Percentiles rank a stretch among this genome's conserved stretches.
phyloP scores from a whole-genome alignment of 257 asterid genomes.

The Voacanga thouarsii region DNA sequence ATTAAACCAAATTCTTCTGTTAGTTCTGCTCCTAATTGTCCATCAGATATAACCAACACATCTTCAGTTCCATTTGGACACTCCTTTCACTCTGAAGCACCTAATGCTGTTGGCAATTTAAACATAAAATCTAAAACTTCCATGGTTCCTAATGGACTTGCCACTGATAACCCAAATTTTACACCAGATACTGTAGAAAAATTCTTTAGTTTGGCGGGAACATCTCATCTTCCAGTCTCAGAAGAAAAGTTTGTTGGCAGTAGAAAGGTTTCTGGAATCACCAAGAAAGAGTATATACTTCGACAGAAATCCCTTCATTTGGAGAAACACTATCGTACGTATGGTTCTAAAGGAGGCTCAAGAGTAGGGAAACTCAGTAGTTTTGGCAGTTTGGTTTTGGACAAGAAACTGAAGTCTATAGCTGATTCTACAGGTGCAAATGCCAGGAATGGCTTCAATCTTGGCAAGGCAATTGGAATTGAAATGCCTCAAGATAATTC shows the following conservation, averaged over 20 bases:
- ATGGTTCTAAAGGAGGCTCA: conserved; percentile 58
- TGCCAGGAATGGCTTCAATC: conserved; percentile 47
- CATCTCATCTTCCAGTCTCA: conserved; percentile 35
- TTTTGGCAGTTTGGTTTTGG: conserved; percentile 67
- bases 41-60: conserved; percentile 29
- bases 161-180: conserved; percentile 42
- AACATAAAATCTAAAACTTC: conserved; percentile 36
- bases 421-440: conserved; percentile 54
- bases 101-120: conserved; percentile 26
- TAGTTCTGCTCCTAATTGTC: conserved; percentile 38
- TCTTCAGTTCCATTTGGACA: conserved; percentile 36
- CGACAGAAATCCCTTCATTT: conserved; percentile 70
- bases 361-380: conserved; percentile 52
- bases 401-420: conserved; percentile 68
- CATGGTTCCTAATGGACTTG: conserved; percentile 30
- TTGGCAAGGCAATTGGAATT: conserved; percentile 38
- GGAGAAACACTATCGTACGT: conserved; percentile 67
- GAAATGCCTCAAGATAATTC: conserved; percentile 40
- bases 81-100: conserved; percentile 51
- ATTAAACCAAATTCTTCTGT: conserved; percentile 40
- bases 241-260: conserved; percentile 66
- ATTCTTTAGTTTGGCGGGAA: conserved; percentile 50
- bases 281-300: conserved; percentile 68
- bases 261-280: conserved; percentile 65
- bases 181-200: conserved; percentile 37